Conservation (phyloP, 1,284 basidiomycete species). For the Vanrija pseudolonga region DNA sequence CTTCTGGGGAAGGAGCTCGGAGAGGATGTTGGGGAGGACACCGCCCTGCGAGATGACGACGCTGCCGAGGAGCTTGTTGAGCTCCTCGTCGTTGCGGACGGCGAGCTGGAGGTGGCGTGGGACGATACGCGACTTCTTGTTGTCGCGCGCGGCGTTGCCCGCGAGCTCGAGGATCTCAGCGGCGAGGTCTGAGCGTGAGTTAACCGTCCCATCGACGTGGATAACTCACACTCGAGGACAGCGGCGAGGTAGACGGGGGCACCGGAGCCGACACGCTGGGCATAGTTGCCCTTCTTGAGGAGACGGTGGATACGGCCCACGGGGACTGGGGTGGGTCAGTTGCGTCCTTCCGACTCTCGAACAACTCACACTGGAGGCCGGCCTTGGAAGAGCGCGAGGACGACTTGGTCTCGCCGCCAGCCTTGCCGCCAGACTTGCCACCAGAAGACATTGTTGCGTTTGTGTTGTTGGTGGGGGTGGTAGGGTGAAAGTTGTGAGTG, state of each 20-base stretch:
- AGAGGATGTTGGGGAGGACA: conserved; percentile 71
- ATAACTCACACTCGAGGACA: conserved; percentile 45
- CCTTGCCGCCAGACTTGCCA: conserved; percentile 54
- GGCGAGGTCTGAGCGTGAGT: conserved; percentile 56
- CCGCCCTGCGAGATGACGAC: conserved; percentile 88
- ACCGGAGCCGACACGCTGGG: conserved; percentile 59
- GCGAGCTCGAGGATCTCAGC: conserved; percentile 86
- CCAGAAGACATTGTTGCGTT: conserved; percentile 55
- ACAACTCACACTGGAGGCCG: conserved; percentile 61
- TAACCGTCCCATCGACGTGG: background rate
- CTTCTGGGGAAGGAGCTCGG: conserved; percentile 67
- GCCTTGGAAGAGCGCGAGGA: conserved; percentile 77
- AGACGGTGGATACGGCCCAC: conserved; percentile 85
- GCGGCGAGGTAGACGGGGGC: conserved; percentile 74
- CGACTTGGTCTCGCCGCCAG: conserved; percentile 53
- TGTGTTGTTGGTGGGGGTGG: conserved; percentile 3
- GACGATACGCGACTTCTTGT: conserved; percentile 79
- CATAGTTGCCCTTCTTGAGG: conserved; percentile 79
- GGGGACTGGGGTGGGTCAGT: conserved; percentile 57
- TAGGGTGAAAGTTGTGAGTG: background rate
- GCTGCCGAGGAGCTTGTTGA: conserved; percentile 57
- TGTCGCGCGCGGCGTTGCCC: conserved; percentile 65
- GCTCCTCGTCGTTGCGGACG: conserved; percentile 81
- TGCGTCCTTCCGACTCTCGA: background rate
- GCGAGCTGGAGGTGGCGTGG: conserved; percentile 86